Evolutionary conservation across 2,329 filamentous ascomycete species (phyloP).

Genomic region (Rhynchosporium agropyri): DNA sequence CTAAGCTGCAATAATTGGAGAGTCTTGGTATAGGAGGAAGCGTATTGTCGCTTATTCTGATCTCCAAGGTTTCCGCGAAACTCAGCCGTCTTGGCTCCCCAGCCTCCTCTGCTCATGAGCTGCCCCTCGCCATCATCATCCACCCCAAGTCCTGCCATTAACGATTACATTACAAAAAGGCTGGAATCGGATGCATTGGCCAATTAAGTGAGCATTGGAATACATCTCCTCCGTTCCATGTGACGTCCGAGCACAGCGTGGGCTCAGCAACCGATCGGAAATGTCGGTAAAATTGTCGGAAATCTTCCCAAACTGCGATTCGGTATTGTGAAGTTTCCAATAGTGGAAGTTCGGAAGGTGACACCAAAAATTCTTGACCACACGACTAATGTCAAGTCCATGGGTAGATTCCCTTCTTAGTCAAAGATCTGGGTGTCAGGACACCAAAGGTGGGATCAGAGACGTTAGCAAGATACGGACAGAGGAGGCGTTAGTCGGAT

Average conservation of each 20-base stretch:
- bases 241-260: slow-evolving; percentile 4
- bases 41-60: too few species aligned
- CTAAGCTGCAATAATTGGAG: too few species aligned
- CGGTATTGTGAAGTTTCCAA: not conserved
- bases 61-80: too few species aligned
- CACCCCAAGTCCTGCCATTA: too few species aligned
- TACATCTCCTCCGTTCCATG: slow-evolving; percentile 10
- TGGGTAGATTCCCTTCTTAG: not conserved
- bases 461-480: not conserved
- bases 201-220: not conserved
- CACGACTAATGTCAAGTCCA: slow-evolving; percentile 10
- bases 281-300: slow-evolving; percentile 12
- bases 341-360: slow-evolving; percentile 1
- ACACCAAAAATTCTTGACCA: not conserved
- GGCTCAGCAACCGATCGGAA: not conserved
- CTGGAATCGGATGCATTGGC: slow-evolving; percentile 1
- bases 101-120: too few species aligned
- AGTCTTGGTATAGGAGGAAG: too few species aligned
- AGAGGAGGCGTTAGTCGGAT: slow-evolving; percentile 3
- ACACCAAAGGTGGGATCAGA: slow-evolving; percentile 1
- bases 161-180: not conserved
- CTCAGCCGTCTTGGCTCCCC: too few species aligned
- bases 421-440: not conserved
- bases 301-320: slow-evolving; percentile 5
- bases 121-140: too few species aligned